Evolutionary conservation across 208 protist genomes (phyloP), one percentile per base, ranked within the genome.

Genomic region (Herpetomonas muscarum): DNA sequence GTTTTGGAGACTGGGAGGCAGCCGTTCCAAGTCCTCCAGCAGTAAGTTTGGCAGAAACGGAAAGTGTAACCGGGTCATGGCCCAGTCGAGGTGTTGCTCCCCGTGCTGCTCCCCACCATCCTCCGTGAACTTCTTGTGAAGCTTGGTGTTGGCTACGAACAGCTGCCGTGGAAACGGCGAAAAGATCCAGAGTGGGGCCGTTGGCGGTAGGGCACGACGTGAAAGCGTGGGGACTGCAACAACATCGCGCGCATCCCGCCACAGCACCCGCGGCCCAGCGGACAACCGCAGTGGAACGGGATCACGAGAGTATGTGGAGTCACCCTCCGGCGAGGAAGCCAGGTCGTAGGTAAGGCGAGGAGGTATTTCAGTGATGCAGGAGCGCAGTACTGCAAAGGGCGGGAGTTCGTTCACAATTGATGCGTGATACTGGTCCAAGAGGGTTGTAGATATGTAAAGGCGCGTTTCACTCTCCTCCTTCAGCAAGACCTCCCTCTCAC

Each of bases 151-250:
- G 4, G 63, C 53, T 4, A 28, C 42, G 36, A 81, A 77, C 21
- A 81, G 57, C 50, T 78, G 71, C 3, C 74, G 67, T 32, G 74
- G 75, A 52, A 72, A 72, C 0, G 81, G 42, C 0, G 81, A 75
- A 7, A 80, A 60, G 15, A 56, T 17, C 26, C 44, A 70, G 13
- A 83, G 67, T 1, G 77, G 70, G 25, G 79, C 30, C 3, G 65
- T 50, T 0, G 67, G 56, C 10, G 72, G 78, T 4, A 81, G 41
- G 30, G 79, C 29, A 0, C 53, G 58, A 7, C 24, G 6, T 0
- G 63, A 48, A n/a, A 81, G 53, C 12, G 37, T 17, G 22, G 59
- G 31, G 6, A 39, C 2, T 1, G 1, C 13, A 3, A 5, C 45
- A 3, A 3, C 21, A 3, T 9, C 30, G 17, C 12, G 30, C n/a